Evolutionary conservation across 2,329 filamentous ascomycete genomes (phyloP), one percentile per base, ranked within the genome.

Genomic region (Xenoacremonium recifei): DNA sequence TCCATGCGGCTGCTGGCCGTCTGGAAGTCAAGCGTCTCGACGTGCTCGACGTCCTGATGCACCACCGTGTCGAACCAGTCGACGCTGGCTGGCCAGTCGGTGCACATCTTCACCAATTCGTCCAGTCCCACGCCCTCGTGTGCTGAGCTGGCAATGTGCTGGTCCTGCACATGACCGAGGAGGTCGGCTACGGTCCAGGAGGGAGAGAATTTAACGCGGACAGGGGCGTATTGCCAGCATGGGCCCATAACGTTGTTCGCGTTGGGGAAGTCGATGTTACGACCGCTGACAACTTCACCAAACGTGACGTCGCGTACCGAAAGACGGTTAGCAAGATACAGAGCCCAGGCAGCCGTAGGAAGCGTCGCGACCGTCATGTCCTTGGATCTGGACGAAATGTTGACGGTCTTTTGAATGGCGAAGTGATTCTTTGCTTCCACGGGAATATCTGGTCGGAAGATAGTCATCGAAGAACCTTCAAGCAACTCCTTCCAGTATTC

Each of bases 201-300:
- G 0, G 68, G 53, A 3, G 68, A 64, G 53, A 86, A 79, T 20
- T 64, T 65, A 12, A 86, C 74, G 16, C 83, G 73, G 25, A 85
- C 73, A 1, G 84, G 83, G 1, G 84, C 72, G 55, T 85, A 82
- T 52, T 86, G 82, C 71, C 82, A 82, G 47, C 80, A 84, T 1
- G 83, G 83, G 0, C 84, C 84, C 34, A 79, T 71, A 35, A 84
- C 77, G 39, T 67, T 67, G 45, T 82, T 77, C 16, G 76, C 73
- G 30, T 70, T 70, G 13, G 73, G 66, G 39, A 82, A 67, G 42
- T 76, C 76, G 15, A 78, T 73, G 56, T 80, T 82, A 35, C 83
- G 76, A 0, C 84, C 83, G 44, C 75, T 82, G 31, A 83, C 80
- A 1, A 85, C 82, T 51, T 83, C 78, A 20, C 82, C 82, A 48